Conservation (phyloP, 192 early-diverging fungal genomes). For the Coemansia sp. region DNA sequence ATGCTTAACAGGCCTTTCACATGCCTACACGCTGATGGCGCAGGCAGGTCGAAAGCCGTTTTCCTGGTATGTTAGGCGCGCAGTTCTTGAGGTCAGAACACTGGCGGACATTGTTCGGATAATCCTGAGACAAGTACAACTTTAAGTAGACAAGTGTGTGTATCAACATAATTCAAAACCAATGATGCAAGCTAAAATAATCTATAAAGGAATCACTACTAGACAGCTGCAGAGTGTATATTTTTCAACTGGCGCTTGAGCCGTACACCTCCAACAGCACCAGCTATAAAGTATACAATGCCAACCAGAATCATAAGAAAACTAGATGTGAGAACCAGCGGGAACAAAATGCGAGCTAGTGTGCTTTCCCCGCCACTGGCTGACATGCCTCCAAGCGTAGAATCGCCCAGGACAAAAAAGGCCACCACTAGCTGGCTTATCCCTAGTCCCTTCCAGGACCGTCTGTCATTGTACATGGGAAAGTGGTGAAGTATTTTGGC, state of each 20-base stretch:
- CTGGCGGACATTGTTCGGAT: not conserved
- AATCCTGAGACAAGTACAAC: not conserved
- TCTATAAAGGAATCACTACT: not conserved
- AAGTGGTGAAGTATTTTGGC: constrained; percentile 27
- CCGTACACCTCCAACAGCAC: constrained; percentile 35
- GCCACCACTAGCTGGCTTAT: constrained; percentile 38
- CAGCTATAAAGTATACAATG: constrained; percentile 37
- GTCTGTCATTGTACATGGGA: constrained; percentile 39
- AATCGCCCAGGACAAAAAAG: constrained; percentile 44
- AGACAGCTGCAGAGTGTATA: not conserved
- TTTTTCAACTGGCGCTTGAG: constrained; percentile 16
- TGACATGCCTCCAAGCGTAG: constrained; percentile 28
- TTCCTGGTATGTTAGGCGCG: not conserved
- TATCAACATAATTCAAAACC: not conserved
- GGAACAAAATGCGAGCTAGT: constrained; percentile 32
- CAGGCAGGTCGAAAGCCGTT: not conserved
- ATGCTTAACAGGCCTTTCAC: not conserved
- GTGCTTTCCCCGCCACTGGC: not conserved
- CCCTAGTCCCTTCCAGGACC: constrained; percentile 39
- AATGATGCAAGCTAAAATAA: not conserved
- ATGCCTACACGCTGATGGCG: not conserved
- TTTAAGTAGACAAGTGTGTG: not conserved
- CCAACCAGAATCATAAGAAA: constrained; percentile 29
- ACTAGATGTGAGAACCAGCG: constrained; percentile 28
- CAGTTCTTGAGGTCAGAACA: not conserved